phyloP scores from a whole-genome alignment of 345 rosid species.

The Euclidium syriacum region DNA sequence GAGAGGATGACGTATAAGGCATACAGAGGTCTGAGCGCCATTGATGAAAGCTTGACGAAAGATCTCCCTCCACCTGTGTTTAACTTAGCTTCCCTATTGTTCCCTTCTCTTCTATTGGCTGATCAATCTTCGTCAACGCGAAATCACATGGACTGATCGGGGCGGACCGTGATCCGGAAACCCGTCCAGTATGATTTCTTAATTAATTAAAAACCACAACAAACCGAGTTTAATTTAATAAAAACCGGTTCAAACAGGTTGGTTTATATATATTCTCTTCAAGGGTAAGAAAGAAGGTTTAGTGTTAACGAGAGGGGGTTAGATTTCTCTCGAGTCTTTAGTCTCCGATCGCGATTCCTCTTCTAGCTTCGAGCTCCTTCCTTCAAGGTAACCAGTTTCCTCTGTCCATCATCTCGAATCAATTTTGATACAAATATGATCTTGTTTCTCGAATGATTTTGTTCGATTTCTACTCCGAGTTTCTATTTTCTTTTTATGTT shows the following conservation, averaged over 20 bases:
- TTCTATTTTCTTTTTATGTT: too few species aligned
- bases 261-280: too few species aligned
- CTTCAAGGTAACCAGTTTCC: constrained; percentile 5
- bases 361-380: background rate
- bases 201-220: background rate
- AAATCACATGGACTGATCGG: background rate
- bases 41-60: constrained; percentile 19
- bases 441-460: background rate
- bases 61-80: background rate
- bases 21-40: constrained; percentile 22
- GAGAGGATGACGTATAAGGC: constrained; percentile 5
- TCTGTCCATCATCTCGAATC: background rate
- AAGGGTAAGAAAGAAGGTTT: background rate
- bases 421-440: background rate
- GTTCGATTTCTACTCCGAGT: background rate
- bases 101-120: background rate
- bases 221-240: background rate
- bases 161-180: background rate
- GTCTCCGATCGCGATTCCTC: constrained; percentile 1
- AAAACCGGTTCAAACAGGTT: constrained; percentile 2
- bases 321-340: background rate
- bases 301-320: background rate
- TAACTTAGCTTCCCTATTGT: background rate
- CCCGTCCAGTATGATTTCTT: background rate
- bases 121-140: constrained; percentile 14